Base-by-base conservation (phyloP, 352 stramenopile genomes). In the Globisporangium megalacanthum region DNA sequence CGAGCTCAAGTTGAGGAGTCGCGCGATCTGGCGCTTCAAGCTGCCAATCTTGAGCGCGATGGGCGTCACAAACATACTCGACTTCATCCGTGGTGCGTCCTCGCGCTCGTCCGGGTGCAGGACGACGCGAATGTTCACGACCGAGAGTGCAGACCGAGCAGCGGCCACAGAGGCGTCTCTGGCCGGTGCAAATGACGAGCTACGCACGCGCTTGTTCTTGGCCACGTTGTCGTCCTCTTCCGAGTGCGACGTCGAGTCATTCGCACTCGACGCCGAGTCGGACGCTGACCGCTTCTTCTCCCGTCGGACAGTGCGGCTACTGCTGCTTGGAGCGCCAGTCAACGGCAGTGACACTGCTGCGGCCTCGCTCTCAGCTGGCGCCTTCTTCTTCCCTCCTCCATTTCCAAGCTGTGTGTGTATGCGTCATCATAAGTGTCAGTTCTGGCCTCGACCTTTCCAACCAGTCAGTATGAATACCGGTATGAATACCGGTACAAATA, bases 1-100 rank as follows among this genome's bases (percentile, higher is more conserved):
- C 25, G 60, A 68, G 25, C 73, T 57, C 25, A 89, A 49, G 14
- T 77, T 77, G 13, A 90, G 70, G 46, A 88, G 56, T 13, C 60
- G 58, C 17, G 61, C 65, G 4, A 93, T 59, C 52, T 91, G 80
- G 52, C 82, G 87, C 66, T 91, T 91, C 36, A 93, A 51, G 25
- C 88, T 79, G 19, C 70, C 61, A 35, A 93, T 72, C 56, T 91
- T 93, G 31, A 93, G 77, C 33, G 73, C 71, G 39, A 75, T 64
- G 22, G 69, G 79, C 25, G 81, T 91, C 9, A 68, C 72, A 49
- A 93, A 88, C 36, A 89, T 62, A 48, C 70, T 77, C 9, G 75
- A 70, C 52, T 70, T 58, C 46, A 93, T 64, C 39, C 68, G 75
- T 0, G 69, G 69, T 8, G 62, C 59, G 7, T 57, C 51, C 1